Percentiles rank a stretch among this genome's conserved stretches.
phyloP scores from a whole-genome alignment of 169 alveolate species.

The Eimeria maxima region DNA sequence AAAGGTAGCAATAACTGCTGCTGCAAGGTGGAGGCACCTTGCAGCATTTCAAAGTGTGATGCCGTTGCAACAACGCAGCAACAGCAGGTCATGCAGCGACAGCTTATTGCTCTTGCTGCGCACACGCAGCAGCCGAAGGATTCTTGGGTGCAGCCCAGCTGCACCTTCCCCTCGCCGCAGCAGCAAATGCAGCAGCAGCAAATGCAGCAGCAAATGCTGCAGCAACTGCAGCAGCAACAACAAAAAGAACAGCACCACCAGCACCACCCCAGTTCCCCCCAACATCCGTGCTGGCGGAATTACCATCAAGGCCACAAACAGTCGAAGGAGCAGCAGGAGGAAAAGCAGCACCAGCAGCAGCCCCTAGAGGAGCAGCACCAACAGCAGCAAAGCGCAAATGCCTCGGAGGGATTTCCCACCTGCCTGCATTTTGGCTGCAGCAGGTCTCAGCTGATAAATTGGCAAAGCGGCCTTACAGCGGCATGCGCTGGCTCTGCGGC shows the following conservation, averaged over 20 bases:
- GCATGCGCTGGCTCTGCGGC: neutral
- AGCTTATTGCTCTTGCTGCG: neutral
- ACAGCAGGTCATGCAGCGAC: constrained; percentile 4
- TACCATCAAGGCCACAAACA: neutral
- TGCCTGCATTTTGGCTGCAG: neutral
- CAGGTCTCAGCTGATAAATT: neutral
- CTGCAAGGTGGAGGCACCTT: neutral
- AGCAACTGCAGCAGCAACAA: neutral
- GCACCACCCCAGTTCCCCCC: neutral
- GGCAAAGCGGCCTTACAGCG: neutral
- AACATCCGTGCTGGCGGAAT: neutral
- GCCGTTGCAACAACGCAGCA: neutral
- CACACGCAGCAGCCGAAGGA: neutral
- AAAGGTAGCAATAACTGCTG: neutral
- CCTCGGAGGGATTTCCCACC: neutral
- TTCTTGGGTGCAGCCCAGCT: neutral
- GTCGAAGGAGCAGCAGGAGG: neutral
- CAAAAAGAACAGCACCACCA: too few species aligned
- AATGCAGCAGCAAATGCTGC: neutral
- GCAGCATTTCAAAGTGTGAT: neutral
- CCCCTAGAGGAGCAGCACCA: neutral
- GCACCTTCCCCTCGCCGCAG: neutral
- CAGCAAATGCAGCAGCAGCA: constrained; percentile 1
- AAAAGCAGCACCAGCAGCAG: neutral
- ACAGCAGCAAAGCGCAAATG: neutral